Base-by-base conservation (phyloP, 2,329 filamentous ascomycete species). In the Apiospora hydei region DNA sequence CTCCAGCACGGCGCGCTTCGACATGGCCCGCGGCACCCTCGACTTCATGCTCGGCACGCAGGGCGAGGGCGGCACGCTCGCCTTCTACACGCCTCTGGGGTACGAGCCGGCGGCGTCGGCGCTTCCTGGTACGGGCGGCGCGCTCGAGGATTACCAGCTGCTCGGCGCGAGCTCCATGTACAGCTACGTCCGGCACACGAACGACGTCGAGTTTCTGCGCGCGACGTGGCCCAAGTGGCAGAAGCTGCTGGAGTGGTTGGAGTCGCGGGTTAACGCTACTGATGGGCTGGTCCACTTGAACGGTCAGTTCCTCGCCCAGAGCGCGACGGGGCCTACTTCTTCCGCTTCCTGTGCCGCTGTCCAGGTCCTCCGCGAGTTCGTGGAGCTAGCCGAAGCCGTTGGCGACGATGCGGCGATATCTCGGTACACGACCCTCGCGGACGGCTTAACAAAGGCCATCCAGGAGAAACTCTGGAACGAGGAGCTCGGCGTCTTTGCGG, bases 1-100 rank as follows among this genome's bases (percentile, higher is more conserved):
- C 0, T 76, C 78, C 0, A 82, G 79, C 10, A 85, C 83, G 1
- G 75, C 77, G 14, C 78, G 81, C 5, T 78, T 73, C n/a, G 82
- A 84, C 34, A 77, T 81, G 24, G 73, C 82, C 3, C 69, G 78
- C 0, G 82, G 82, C 1, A 82, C 78, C 0, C 76, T 85, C 24
- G 73, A 80, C 13, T 79, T 76, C 16, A 71, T 79, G 1, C 73
- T 84, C 0, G 73, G 74, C 18, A 43, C 61, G 16, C 71, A 76
- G 46, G 69, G 71, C 10, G 70, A 61, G 3, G 70, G 72, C n/a
- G 75, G 74, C 14, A 46, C 72, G 46, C 41, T 76, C n/a, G 70
- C 69, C 51, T 73, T 73, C 57, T 57, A 67, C 3, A 57, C 74
- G 11, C 69, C 69, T 21, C 69, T 76, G 4, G 75, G 75, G 4